Base-by-base conservation (phyloP, 2,329 filamentous ascomycete genomes). In the Cadophora sp. region DNA sequence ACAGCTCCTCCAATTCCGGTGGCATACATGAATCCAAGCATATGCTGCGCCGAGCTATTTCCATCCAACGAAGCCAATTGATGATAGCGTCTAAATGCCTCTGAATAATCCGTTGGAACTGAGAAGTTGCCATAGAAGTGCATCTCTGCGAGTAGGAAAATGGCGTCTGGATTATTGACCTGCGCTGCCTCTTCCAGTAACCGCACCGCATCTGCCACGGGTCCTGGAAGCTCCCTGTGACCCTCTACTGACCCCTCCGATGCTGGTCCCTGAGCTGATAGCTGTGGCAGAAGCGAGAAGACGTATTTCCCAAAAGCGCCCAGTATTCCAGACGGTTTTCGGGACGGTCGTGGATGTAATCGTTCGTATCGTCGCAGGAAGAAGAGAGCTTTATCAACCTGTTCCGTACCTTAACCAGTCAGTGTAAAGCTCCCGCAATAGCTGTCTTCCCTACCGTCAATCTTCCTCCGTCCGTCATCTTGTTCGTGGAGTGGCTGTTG, bases 81-180 rank as follows among this genome's bases (percentile, higher is more conserved):
- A 69, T 91, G 84, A 79, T 98, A 99, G 81, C 93, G 87, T 71
- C 86, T 83, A 77, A 97, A 97, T 0, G 96, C 93, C 58, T 87
- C 84, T 39, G 86, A 83, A 73, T 97, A 93, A 77, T 97, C 89
- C 71, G 90, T 86, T 1, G 95, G 94, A 75, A 97, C 87, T 24
- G 92, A 91, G 79, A 91, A 97, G 79, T 98, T 97, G 77, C 96
- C 96, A 75, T 96, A 94, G 80, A 98, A 98, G 82, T 96, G 97
- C 85, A 99, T 90, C 78, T 99, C 93, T 20, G 93, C 96, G 27
- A 99, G 85, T 18, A 97, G 83, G 76, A 91, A 97, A 55, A 98
- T 87, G 5, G 96, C 96, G 78, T 99, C 94, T 1, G 92, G 86
- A 76, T 93, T 84, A 51, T 78, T 73, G 51, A 82, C 74, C 8